phyloP scores from a whole-genome alignment of 208 protist species.

The Crithidia expoeki region DNA sequence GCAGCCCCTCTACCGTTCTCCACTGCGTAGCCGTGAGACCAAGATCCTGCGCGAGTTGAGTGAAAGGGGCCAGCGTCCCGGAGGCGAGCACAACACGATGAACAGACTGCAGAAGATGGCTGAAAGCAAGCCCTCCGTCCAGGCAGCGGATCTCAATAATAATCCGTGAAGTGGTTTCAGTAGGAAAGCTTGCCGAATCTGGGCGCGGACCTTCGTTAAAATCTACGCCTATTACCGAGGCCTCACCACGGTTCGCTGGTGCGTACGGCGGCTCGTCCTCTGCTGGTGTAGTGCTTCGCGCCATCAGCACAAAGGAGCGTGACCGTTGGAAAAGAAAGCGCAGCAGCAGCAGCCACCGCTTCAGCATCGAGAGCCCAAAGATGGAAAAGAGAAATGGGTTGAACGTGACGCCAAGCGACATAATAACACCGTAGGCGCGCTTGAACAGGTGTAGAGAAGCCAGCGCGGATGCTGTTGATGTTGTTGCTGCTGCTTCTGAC shows the following conservation, averaged over 20 bases:
- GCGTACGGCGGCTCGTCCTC: neutral
- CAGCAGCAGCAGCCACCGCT: slow-evolving; percentile 75
- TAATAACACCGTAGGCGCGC: slow-evolving; percentile 72
- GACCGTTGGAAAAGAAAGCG: slow-evolving; percentile 70
- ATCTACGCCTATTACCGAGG: neutral
- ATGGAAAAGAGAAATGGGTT: slow-evolving; percentile 82
- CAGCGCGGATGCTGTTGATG: neutral
- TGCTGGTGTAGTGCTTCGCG: neutral
- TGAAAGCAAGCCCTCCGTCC: slow-evolving; percentile 75
- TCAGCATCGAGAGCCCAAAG: slow-evolving; percentile 66
- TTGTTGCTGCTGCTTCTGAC: neutral
- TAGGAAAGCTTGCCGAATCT: no score
- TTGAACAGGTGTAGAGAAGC: slow-evolving; percentile 50
- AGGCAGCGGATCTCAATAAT: slow-evolving; percentile 63
- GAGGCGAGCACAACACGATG: slow-evolving; percentile 92
- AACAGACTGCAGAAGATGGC: slow-evolving; percentile 51
- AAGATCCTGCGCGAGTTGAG: slow-evolving; percentile 80
- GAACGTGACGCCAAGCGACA: slow-evolving; percentile 84
- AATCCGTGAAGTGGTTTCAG: slow-evolving; percentile 20
- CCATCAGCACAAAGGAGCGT: slow-evolving; percentile 50
- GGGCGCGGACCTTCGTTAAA: no score
- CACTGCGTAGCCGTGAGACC: slow-evolving; percentile 36
- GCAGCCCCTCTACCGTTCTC: slow-evolving; percentile 42
- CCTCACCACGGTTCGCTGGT: neutral
- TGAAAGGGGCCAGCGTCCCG: slow-evolving; percentile 94